Conservation (phyloP, 345 rosid species). For the Melaleuca quinquenervia region DNA sequence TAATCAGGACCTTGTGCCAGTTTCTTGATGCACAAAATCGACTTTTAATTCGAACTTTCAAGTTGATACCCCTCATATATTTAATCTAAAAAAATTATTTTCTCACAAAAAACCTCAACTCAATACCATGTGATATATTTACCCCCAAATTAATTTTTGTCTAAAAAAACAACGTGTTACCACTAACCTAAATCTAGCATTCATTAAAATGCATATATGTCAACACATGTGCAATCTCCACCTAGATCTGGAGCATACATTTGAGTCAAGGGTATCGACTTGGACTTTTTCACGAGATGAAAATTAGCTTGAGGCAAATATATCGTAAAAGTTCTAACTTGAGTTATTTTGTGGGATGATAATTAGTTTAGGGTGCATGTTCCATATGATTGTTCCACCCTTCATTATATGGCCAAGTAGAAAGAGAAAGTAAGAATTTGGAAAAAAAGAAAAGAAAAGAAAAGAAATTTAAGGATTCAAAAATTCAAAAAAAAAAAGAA, state of each 20-base stretch:
- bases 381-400: background rate
- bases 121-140: rapidly evolving
- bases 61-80: rapidly evolving
- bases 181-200: background rate
- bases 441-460: background rate
- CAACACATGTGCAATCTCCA: too few species aligned
- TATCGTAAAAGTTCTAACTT: rapidly evolving
- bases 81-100: background rate
- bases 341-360: background rate
- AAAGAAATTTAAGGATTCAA: background rate
- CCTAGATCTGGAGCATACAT: background rate
- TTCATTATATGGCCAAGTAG: background rate
- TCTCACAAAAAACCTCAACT: background rate
- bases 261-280: background rate
- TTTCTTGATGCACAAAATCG: background rate
- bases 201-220: rapidly evolving
- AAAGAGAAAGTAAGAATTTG: background rate
- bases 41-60: rapidly evolving
- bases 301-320: background rate
- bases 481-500: background rate
- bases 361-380: background rate
- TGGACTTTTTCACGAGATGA: background rate
- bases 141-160: background rate
- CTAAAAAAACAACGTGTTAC: rapidly evolving
- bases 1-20: background rate